Evolutionary conservation across 192 early-diverging fungal species (phyloP), one percentile per base, ranked within the genome.

Genomic region (Umbelopsis ramanniana): DNA sequence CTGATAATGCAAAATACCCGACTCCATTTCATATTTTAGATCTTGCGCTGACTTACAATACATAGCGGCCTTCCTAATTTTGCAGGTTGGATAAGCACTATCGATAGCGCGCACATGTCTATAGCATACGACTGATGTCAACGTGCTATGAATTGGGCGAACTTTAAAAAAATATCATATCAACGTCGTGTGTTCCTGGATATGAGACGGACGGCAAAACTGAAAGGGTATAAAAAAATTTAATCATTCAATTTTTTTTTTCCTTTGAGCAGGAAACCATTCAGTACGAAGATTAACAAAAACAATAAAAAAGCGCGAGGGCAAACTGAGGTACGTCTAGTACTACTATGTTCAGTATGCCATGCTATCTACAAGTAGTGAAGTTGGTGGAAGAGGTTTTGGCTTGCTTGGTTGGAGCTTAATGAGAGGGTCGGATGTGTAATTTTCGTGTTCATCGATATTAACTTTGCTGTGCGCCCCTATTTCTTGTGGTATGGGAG

Each of bases 21-120:
- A 63, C 26, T 63, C 17, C 26, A 35, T 63, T 63, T 35, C 23
- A 63, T n/a, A 37, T 37, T 63, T 63, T 63, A 63, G 57, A 63
- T 26, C 57, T 14, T 63, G 57, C 26, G 57, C 57, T 63, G 57
- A 63, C 57, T 63, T 35, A 37, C 7, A 63, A 63, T 37, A 2
- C 33, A 63, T 19, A 26, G 57, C 57, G 57, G 57, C 29, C 23
- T 35, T 37, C 57, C 14, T 63, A 63, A 15, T 37, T 63, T 63
- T n/a, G 29, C 57, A 37, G 57, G 33, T 29, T 29, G 29, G 24
- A 38, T 37, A 12, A n/a, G 33, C 33, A 35, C 29, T n/a, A 63
- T 63, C 57, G 57, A 63, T 63, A 63, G 57, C 54, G 57, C 57
- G 5, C 29, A 63, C 26, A 14, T 35, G 17, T 37, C 26, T 11